Percentiles rank a stretch among this genome's conserved stretches.
These are phyloP conservation scores for Thelonectria discophora DNA, from an alignment of 2,329 filamentous ascomycete species.

Conservation along the genomic window DNA sequence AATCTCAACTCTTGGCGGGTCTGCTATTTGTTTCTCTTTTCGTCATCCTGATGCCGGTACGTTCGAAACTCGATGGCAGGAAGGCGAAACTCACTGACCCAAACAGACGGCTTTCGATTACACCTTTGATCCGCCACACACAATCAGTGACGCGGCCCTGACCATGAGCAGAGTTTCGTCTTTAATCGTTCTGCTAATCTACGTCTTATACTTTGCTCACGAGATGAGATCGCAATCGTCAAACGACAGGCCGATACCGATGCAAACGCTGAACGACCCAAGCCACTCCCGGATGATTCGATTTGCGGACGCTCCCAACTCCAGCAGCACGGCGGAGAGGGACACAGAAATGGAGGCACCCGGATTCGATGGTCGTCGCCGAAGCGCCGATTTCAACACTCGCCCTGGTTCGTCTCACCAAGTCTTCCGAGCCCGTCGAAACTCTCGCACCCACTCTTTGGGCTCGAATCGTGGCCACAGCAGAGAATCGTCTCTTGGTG, in stretches of 20 bases:
- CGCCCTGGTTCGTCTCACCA: conserved; percentile 34
- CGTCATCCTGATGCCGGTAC: conserved; percentile 50
- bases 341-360: conserved; percentile 8
- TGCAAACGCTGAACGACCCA: conserved; percentile 68
- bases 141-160: conserved; percentile 70
- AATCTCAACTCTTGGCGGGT: conserved; percentile 48
- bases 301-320: conserved; percentile 42
- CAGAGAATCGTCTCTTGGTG: conserved; percentile 34
- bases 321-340: conserved; percentile 5
- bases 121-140: conserved; percentile 63
- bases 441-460: conserved; percentile 41
- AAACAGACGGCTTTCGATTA: conserved; percentile 53
- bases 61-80: not conserved
- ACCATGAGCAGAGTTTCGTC: conserved; percentile 82
- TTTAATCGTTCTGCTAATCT: conserved; percentile 76
- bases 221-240: conserved; percentile 72
- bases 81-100: not conserved
- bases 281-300: conserved; percentile 40
- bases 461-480: conserved; percentile 35
- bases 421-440: conserved; percentile 29
- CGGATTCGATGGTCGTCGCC: conserved; percentile 1
- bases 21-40: conserved; percentile 52
- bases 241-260: conserved; percentile 76
- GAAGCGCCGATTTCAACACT: conserved; percentile 11
- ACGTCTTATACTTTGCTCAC: conserved; percentile 77